These are phyloP conservation scores for Stephanodiscus triporus DNA, from an alignment of 108 stramenopile species.

Conservation along the genomic window DNA sequence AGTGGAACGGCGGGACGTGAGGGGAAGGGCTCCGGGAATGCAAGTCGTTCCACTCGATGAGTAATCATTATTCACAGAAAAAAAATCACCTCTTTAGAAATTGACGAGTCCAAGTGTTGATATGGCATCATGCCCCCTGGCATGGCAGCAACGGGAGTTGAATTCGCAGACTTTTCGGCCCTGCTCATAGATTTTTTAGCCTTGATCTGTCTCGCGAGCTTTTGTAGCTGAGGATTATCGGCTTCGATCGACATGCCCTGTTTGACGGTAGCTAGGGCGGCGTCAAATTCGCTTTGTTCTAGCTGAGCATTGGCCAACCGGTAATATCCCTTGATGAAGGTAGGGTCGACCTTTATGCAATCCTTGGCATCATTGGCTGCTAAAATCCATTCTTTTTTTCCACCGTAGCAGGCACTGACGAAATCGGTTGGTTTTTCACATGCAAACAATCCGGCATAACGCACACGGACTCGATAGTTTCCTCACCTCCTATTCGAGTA, in stretches of 20 bases:
- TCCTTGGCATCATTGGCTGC: slow-evolving; percentile 88
- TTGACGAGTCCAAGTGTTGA: slow-evolving; percentile 45
- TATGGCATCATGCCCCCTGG: slow-evolving; percentile 20
- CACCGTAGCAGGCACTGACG: slow-evolving; percentile 83
- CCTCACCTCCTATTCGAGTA: slow-evolving; percentile 91
- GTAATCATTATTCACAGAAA: too few relatives aligned
- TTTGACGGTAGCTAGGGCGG: slow-evolving; percentile 76
- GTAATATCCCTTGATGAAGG: slow-evolving; percentile 93
- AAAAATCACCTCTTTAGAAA: slow-evolving; percentile 80
- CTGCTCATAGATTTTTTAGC: slow-evolving; percentile 52
- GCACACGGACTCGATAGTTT: background rate
- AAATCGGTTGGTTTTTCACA: background rate
- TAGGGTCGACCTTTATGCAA: slow-evolving; percentile 86
- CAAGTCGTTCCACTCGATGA: too few relatives aligned
- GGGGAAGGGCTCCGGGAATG: too few relatives aligned
- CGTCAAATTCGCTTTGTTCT: slow-evolving; percentile 77
- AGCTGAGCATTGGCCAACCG: slow-evolving; percentile 86
- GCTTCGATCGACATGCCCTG: slow-evolving; percentile 81
- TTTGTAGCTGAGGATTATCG: slow-evolving; percentile 78
- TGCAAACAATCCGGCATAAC: background rate
- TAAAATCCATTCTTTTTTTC: slow-evolving; percentile 67
- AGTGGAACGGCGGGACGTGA: too few relatives aligned
- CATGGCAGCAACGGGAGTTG: slow-evolving; percentile 16
- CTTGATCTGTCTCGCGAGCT: slow-evolving; percentile 72
- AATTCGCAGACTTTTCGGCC: slow-evolving; percentile 32